Evolutionary conservation across 257 asterid genomes (phyloP), one percentile per base, ranked within the genome.

Genomic region (Gentiana dahurica): DNA sequence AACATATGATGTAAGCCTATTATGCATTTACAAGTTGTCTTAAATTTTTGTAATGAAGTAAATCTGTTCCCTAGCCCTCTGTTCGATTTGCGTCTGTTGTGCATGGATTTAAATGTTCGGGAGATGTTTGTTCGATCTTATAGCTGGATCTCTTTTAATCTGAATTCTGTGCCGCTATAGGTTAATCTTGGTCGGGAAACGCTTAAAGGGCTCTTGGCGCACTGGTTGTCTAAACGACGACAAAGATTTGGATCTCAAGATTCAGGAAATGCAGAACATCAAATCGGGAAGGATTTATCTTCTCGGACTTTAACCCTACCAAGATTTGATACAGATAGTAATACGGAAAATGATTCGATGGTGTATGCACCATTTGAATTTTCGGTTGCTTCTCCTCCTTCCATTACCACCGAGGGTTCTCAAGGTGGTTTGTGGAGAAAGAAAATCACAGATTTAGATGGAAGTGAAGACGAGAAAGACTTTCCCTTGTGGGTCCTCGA

Each of bases 351-450:
- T 58, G 99, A 92, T 73, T 76, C 84, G 61, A 75, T 79, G 46
- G 91, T 92, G 39, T 88, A 92, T 75, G 89, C 81, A n/a, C 95
- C 97, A 32, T 87, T 88, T 72, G 95, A 92, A 60, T 92, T 88
- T 79, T 77, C 81, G 33, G 72, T 73, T 8, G 76, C 84, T 70
- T 79, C 81, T 65, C 94, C 98, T 74, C 96, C 98, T 66, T 91
- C 96, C 45, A 77, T 91, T 64, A 77, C 87, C 54, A 87, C 6
- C 6, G 98, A 91, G 76, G 99, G 99, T 56, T 70, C 95, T 60
- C 95, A 78, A 61, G 94, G 97, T 61, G 91, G 95, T 8, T 95
- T 94, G 8, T 89, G 97, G 97, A 83, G 99, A 75, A 92, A 92
- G 79, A 92, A 81, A 76, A 81, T 74, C 68, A 92, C 94, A 3